A percentile compares a stretch with the other conserved stretches of the same genome.
phyloP scores from a whole-genome alignment of 176 grass and related monocot species.

The Eleusine coracana region DNA sequence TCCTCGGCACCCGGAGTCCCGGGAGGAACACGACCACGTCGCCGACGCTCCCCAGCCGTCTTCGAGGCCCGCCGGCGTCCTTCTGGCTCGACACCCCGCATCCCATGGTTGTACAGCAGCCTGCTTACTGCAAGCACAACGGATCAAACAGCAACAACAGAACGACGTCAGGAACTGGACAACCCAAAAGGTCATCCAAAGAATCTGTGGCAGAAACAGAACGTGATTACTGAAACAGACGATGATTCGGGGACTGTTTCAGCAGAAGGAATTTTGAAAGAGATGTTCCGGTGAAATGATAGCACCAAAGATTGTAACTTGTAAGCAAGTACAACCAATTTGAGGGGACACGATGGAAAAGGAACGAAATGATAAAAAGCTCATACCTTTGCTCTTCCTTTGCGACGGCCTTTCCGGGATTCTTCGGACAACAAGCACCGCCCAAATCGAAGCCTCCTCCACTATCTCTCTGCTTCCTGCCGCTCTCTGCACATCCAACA shows the following conservation, averaged over 20 bases:
- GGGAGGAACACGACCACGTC: constrained; percentile 90
- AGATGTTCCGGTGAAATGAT: neutral
- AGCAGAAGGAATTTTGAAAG: neutral
- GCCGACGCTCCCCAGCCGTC: constrained; percentile 64
- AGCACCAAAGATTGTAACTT: neutral
- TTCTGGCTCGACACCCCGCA: constrained; percentile 66
- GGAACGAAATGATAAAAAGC: constrained; percentile 27
- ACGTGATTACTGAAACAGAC: neutral
- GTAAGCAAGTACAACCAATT: constrained; percentile 18
- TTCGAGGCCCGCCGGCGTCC: constrained; percentile 47
- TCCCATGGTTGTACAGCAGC: constrained; percentile 49
- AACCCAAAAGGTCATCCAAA: neutral
- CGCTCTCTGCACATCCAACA: constrained; percentile 23
- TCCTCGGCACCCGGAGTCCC: constrained; percentile 70
- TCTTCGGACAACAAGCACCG: constrained; percentile 33
- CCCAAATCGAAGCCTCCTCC: constrained; percentile 13
- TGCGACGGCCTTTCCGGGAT: constrained; percentile 29
- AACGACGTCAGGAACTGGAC: neutral
- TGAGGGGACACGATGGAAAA: constrained; percentile 25
- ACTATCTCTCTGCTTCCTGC: neutral
- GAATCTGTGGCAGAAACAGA: neutral
- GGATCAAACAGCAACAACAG: neutral
- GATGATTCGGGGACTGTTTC: neutral
- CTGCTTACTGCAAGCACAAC: constrained; percentile 24
- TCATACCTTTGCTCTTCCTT: constrained; percentile 48